A percentile compares a stretch with the other conserved stretches of the same genome.
Conservation (phyloP, 768 basidiomycete species). For the Boletus vinaceobasis region DNA sequence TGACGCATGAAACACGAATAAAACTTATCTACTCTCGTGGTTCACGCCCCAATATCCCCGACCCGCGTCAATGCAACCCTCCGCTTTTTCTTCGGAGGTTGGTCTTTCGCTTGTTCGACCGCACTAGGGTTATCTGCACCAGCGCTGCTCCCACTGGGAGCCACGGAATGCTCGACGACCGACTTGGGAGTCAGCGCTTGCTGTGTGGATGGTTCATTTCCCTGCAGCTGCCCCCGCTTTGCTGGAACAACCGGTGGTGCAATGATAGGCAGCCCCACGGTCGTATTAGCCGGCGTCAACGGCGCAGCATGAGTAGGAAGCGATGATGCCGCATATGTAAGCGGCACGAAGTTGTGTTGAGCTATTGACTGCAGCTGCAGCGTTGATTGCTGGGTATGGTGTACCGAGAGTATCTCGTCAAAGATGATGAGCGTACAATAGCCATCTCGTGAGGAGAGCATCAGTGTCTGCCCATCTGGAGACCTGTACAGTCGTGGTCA, state of each 20-base stretch:
- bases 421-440: conserved; percentile 96
- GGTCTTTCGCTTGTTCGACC: conserved; percentile 30
- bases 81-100: conserved; percentile 83
- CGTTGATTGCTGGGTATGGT: conserved; percentile 88
- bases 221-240: conserved; percentile 38
- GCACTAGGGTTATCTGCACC: conserved; percentile 1
- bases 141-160: conserved; percentile 11
- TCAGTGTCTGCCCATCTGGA: conserved; percentile 88
- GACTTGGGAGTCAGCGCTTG: conserved; percentile 28
- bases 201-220: conserved; percentile 7
- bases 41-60: conserved; percentile 46
- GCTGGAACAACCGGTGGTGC: conserved; percentile 30
- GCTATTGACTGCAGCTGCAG: conserved; percentile 91
- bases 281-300: conserved; percentile 31
- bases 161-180: conserved; percentile 23
- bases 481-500: conserved; percentile 59
- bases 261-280: conserved; percentile 32
- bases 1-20: conserved; percentile 1
- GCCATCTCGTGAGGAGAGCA: conserved; percentile 91
- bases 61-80: conserved; percentile 73
- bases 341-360: conserved; percentile 71
- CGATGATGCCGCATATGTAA: conserved; percentile 35
- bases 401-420: conserved; percentile 86
- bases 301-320: conserved; percentile 13
- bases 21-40: background rate